Evolutionary conservation across 495 filamentous ascomycete species (phyloP), one percentile per base, ranked within the genome.

Genomic region (Diplogelasinospora grovesii): DNA sequence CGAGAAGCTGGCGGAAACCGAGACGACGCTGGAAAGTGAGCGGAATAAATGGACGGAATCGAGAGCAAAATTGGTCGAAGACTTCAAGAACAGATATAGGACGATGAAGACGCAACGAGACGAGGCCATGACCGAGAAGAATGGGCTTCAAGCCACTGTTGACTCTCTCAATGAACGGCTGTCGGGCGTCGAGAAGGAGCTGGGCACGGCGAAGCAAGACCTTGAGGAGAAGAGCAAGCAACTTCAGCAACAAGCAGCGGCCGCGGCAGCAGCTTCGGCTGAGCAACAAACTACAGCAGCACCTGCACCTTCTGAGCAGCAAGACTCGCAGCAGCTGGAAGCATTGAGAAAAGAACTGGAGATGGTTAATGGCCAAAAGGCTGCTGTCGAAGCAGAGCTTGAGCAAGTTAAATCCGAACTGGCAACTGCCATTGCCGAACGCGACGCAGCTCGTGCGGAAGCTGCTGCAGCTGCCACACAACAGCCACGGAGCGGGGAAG

Each of bases 271-370:
- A 10, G 36, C 50, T 1, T 36, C 37, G n/a, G 28, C 37, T 18
- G 35, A 26, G 2, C n/a, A n/a, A 24, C 45, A 50, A 30, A 16
- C 49, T 4, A 13, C 43, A n/a, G 46, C 40, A 8, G 27, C 34
- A 11, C 5, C 46, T 14, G 35, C 16, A 8, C 35, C 21, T 3
- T 21, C 25, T 22, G 22, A 37, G 11, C 31, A 44, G 26, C 21
- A 32, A 18, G 9, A 23, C 32, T 74, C 85, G 81, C 32, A 95
- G 63, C 23, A 95, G 57, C 60, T 98, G 3, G 48, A 53, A 34
- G 46, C 10, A 11, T 8, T 54, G 20, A 41, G 49, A 3, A 48
- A 54, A 28, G 66, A 75, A 46, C 53, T 74, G 19, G 62, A 69
- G 4, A 51, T 54, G 28, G 50, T 77, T 23, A 50, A 43, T 6